Evolutionary conservation across 2,329 filamentous ascomycete species (phyloP).

Genomic region (Zelopaecilomyces penicillatus): DNA sequence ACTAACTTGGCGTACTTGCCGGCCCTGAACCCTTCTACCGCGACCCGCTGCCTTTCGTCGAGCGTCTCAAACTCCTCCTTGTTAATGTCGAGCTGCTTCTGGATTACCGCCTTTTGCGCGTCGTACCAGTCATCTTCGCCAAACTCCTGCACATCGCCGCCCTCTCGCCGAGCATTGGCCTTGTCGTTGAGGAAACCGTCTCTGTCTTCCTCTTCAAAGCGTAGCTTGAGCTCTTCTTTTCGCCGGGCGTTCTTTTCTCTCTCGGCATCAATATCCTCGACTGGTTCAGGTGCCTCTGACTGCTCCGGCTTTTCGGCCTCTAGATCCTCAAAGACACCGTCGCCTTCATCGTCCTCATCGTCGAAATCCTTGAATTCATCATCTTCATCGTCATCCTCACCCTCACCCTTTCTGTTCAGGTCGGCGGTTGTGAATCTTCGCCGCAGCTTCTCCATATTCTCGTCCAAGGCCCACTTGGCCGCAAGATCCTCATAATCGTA

Average conservation of each 20-base stretch:
- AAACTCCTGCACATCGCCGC: slow-evolving; percentile 66
- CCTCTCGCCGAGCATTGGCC: slow-evolving; percentile 63
- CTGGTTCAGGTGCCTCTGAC: slow-evolving; percentile 34
- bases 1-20: slow-evolving; percentile 91
- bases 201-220: slow-evolving; percentile 97
- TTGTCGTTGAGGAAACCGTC: slow-evolving; percentile 93
- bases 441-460: slow-evolving; percentile 67
- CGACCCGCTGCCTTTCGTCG: slow-evolving; percentile 72
- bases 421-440: slow-evolving; percentile 67
- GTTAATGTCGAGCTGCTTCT: slow-evolving; percentile 96
- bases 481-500: slow-evolving; percentile 77
- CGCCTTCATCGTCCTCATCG: slow-evolving; percentile 45
- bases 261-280: slow-evolving; percentile 68
- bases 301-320: slow-evolving; percentile 37
- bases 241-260: slow-evolving; percentile 81
- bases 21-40: slow-evolving; percentile 83
- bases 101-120: slow-evolving; percentile 84
- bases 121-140: slow-evolving; percentile 99
- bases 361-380: slow-evolving; percentile 47
- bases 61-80: slow-evolving; percentile 83
- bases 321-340: slow-evolving; percentile 78
- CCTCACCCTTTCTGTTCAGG: slow-evolving; percentile 29
- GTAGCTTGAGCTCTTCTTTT: slow-evolving; percentile 88
- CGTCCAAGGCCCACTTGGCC: slow-evolving; percentile 74
- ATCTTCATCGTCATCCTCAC: slow-evolving; percentile 25